A percentile compares a stretch with the other conserved stretches of the same genome.
phyloP scores from a whole-genome alignment of 2,329 filamentous ascomycete genomes.

The Fusarium cicatricum region DNA sequence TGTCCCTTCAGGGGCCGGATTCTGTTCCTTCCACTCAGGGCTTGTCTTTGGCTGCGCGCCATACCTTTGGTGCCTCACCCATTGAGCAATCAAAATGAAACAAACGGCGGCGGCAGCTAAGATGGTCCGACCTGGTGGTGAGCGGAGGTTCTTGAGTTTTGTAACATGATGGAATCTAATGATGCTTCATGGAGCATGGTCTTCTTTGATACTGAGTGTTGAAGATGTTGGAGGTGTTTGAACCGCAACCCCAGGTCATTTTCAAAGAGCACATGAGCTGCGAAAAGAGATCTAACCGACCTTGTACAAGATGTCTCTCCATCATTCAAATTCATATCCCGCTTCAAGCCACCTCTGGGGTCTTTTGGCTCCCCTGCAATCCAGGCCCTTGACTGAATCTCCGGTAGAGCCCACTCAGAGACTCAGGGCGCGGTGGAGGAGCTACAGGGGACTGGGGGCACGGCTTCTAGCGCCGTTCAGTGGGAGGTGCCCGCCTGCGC shows the following conservation, averaged over 20 bases:
- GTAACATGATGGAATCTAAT: background rate
- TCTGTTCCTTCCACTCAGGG: conserved; percentile 22
- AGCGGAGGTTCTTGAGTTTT: conserved; percentile 2
- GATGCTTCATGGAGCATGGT: too few relatives aligned
- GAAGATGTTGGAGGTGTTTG: too few relatives aligned
- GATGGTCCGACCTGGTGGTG: conserved; percentile 1
- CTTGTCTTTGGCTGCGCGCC: conserved; percentile 29
- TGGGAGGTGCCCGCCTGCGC: conserved; percentile 7
- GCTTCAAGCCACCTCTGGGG: conserved; percentile 25
- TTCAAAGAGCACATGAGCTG: conserved; percentile 3
- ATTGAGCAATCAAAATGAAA: conserved; percentile 40
- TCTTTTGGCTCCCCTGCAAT: conserved; percentile 14
- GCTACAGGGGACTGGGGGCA: conserved; percentile 21
- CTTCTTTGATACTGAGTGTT: too few relatives aligned
- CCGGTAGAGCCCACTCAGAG: conserved; percentile 26
- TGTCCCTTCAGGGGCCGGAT: conserved; percentile 26
- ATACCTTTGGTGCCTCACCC: conserved; percentile 22
- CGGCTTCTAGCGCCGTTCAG: conserved; percentile 18
- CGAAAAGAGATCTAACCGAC: conserved; percentile 26
- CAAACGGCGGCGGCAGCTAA: conserved; percentile 36
- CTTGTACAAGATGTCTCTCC: conserved; percentile 34
- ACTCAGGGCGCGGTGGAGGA: conserved; percentile 20
- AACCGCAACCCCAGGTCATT: too few relatives aligned
- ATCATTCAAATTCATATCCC: conserved; percentile 33
- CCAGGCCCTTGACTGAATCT: conserved; percentile 21